These are phyloP conservation scores for Heliamphora exappendiculata DNA, from an alignment of 148 eudicot genomes.

Conservation along the genomic window DNA sequence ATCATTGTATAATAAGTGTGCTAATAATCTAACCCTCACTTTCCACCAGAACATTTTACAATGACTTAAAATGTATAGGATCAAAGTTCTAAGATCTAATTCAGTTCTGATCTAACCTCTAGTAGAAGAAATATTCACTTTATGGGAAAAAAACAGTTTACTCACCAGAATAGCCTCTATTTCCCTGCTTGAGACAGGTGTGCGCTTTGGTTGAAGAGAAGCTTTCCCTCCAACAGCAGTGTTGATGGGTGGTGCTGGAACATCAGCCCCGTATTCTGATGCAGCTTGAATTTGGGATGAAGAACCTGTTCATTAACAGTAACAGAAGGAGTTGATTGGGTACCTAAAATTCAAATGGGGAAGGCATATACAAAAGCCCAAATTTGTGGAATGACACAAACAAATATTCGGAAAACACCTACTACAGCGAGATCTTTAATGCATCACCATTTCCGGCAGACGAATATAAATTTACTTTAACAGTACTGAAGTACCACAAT, in stretches of 20 bases:
- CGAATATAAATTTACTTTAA: not conserved
- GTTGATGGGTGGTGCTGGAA: constrained; percentile 39
- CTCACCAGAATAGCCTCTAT: constrained; percentile 66
- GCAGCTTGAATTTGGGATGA: constrained; percentile 27
- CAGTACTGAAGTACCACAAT: not conserved
- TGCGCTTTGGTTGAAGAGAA: constrained; percentile 73
- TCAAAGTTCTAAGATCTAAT: not conserved
- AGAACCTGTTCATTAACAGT: constrained; percentile 8
- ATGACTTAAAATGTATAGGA: not conserved
- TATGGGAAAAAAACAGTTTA: not conserved
- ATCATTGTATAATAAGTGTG: not conserved
- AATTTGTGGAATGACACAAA: not conserved
- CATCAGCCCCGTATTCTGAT: constrained; percentile 26
- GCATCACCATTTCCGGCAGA: not conserved
- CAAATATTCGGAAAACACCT: not conserved
- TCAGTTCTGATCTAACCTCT: not conserved
- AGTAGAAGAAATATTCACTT: not conserved
- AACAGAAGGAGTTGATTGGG: not conserved
- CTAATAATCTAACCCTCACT: not conserved
- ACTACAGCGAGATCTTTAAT: not conserved
- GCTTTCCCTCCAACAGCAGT: constrained; percentile 53
- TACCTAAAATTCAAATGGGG: not conserved
- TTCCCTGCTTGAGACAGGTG: constrained; percentile 54
- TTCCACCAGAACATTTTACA: not conserved
- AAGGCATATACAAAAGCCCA: not conserved